Conservation (phyloP, 345 rosid genomes). For the Camelina sativa region DNA sequence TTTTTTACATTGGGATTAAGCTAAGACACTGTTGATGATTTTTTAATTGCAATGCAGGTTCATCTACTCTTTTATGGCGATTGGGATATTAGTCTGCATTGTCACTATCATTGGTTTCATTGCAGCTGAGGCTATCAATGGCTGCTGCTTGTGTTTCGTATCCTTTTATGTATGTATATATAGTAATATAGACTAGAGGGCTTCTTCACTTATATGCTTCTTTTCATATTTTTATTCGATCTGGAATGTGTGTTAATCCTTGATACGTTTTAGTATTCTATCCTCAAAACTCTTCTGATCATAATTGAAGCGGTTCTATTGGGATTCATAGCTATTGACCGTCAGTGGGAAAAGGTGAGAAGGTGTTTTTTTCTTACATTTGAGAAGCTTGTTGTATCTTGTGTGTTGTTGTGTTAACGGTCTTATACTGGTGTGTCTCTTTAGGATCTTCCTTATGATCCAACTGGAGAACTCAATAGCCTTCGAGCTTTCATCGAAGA, state of each 20-base stretch:
- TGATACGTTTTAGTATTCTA: slow-evolving; percentile 57
- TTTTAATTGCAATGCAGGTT: slow-evolving; percentile 91
- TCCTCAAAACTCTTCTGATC: slow-evolving; percentile 64
- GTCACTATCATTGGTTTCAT: slow-evolving; percentile 80
- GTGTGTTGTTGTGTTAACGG: not conserved
- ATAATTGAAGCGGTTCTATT: slow-evolving; percentile 79
- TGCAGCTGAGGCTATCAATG: slow-evolving; percentile 84
- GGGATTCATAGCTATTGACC: slow-evolving; percentile 81
- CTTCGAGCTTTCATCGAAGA: slow-evolving; percentile 71
- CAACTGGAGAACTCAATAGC: slow-evolving; percentile 87
- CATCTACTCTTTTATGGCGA: slow-evolving; percentile 89
- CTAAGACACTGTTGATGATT: no score
- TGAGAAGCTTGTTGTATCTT: slow-evolving; percentile 1
- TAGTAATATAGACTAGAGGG: not conserved
- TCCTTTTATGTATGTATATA: slow-evolving; percentile 48
- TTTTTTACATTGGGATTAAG: no score
- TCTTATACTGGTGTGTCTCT: slow-evolving; percentile 1
- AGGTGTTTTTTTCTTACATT: slow-evolving; percentile 29
- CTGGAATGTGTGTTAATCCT: slow-evolving; percentile 40
- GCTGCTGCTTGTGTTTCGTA: slow-evolving; percentile 97
- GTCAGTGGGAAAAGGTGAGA: slow-evolving; percentile 76
- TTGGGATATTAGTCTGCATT: slow-evolving; percentile 76
- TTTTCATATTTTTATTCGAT: not conserved
- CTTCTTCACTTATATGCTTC: not conserved
- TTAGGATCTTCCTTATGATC: slow-evolving; percentile 58